Evolutionary conservation across 169 alveolate species (phyloP).

Genomic region (Blepharisma undulans): DNA sequence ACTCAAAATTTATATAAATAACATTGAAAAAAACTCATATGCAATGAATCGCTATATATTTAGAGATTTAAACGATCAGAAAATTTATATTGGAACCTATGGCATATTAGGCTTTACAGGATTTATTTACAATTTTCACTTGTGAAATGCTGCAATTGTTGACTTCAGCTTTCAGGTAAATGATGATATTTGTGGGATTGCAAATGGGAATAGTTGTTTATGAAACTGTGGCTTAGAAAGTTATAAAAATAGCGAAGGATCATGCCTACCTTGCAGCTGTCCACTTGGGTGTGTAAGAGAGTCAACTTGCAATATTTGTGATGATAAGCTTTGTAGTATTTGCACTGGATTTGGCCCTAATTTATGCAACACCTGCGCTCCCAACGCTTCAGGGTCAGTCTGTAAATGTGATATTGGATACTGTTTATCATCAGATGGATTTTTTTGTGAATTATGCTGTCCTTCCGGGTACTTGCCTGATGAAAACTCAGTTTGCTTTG

Average conservation of each 20-base stretch:
- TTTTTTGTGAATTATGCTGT: no score
- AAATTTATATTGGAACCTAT: no score
- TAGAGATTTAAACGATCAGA: no score
- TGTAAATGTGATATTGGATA: not conserved
- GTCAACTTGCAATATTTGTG: slow-evolving; percentile 1
- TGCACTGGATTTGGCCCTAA: not conserved
- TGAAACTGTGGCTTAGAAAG: no score
- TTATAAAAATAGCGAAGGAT: not conserved
- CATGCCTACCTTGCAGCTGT: not conserved
- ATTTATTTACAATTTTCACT: not conserved
- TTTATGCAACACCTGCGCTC: not conserved
- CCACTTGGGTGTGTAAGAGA: not conserved
- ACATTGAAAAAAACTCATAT: no score
- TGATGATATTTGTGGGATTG: no score
- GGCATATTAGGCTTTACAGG: no score
- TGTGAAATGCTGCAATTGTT: not conserved
- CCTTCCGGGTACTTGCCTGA: no score
- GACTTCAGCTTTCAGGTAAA: not conserved
- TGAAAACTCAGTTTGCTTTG: no score
- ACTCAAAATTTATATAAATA: no score
- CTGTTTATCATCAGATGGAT: not conserved
- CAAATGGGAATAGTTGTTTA: no score
- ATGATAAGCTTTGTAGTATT: not conserved
- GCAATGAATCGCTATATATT: no score
- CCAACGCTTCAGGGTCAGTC: not conserved